phyloP scores from a whole-genome alignment of 1,139 yeast genomes.

The Candida sanyaensis region DNA sequence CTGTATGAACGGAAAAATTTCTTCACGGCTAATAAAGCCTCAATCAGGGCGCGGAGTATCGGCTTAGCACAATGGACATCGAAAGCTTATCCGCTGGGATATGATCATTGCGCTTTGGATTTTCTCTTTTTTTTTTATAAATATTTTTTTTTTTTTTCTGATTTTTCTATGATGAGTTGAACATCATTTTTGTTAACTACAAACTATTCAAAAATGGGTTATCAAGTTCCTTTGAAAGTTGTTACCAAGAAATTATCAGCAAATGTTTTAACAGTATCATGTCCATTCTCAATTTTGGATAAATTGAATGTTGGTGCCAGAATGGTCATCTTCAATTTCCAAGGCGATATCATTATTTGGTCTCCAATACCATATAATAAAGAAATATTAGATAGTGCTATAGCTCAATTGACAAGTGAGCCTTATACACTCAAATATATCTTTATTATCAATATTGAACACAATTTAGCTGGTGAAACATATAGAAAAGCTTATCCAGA shows the following conservation, averaged over 20 bases:
- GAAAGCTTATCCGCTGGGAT: too few species aligned
- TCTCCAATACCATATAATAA: conserved; percentile 11
- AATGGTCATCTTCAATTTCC: conserved; percentile 10
- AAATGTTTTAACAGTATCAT: conserved; percentile 10
- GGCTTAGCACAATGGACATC: too few species aligned
- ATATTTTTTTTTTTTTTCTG: too few species aligned
- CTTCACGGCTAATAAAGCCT: too few species aligned
- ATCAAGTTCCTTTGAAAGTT: conserved; percentile 7
- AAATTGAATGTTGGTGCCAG: conserved; percentile 10
- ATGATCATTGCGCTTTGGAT: too few species aligned
- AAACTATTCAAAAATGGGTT: conserved; percentile 3
- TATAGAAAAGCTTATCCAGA: conserved; percentile 7
- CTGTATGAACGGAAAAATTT: too few species aligned
- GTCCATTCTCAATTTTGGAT: conserved; percentile 8
- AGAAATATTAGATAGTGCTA: conserved; percentile 6
- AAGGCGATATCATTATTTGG: conserved; percentile 10
- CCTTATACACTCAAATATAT: conserved; percentile 9
- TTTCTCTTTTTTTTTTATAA: too few species aligned
- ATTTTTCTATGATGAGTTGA: too few species aligned
- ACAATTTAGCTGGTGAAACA: conserved; percentile 9
- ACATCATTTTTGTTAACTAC: background rate
- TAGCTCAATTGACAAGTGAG: conserved; percentile 5
- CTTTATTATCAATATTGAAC: conserved; percentile 8
- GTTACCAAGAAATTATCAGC: conserved; percentile 6
- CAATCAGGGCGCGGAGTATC: too few species aligned